Conservation (phyloP, 1,139 yeast genomes). For the Suhomyces atakaporum region DNA sequence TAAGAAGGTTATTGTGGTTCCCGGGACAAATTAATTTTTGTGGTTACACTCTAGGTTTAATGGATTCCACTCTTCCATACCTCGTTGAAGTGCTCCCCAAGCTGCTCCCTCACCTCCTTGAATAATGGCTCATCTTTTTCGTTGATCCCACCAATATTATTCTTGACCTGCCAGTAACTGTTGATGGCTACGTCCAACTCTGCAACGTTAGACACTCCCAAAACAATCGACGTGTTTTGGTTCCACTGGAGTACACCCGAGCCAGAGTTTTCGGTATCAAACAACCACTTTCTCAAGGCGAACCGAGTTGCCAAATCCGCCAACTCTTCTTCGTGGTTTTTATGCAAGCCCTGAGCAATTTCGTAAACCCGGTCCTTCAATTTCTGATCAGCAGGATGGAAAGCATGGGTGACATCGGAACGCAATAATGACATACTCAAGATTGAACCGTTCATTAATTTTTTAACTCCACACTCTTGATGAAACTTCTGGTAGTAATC, state of each 20-base stretch:
- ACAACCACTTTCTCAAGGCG: slow-evolving; percentile 65
- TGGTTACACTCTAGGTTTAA: background rate
- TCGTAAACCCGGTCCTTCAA: slow-evolving; percentile 56
- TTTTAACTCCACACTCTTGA: slow-evolving; percentile 54
- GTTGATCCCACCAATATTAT: slow-evolving; percentile 30
- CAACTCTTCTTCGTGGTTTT: slow-evolving; percentile 51
- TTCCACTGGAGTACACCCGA: slow-evolving; percentile 25
- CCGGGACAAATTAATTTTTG: too few species aligned
- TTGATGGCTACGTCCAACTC: slow-evolving; percentile 68
- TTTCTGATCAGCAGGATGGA: slow-evolving; percentile 79
- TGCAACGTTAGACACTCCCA: slow-evolving; percentile 65
- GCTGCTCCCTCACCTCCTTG: slow-evolving; percentile 42
- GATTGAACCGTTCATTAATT: slow-evolving; percentile 78
- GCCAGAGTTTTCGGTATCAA: slow-evolving; percentile 22
- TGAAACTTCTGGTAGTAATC: slow-evolving; percentile 53
- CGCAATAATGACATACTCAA: slow-evolving; percentile 85
- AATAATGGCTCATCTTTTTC: slow-evolving; percentile 47
- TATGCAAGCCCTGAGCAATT: slow-evolving; percentile 49
- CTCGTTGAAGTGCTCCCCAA: slow-evolving; percentile 59
- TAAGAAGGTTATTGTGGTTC: too few species aligned
- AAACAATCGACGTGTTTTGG: slow-evolving; percentile 58
- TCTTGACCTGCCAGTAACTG: slow-evolving; percentile 54
- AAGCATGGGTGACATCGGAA: slow-evolving; percentile 62
- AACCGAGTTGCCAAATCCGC: slow-evolving; percentile 82
- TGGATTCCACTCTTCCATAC: slow-evolving; percentile 72